Evolutionary conservation across 2,329 filamentous ascomycete genomes (phyloP).

Genomic region (Basipetospora chlamydospora): DNA sequence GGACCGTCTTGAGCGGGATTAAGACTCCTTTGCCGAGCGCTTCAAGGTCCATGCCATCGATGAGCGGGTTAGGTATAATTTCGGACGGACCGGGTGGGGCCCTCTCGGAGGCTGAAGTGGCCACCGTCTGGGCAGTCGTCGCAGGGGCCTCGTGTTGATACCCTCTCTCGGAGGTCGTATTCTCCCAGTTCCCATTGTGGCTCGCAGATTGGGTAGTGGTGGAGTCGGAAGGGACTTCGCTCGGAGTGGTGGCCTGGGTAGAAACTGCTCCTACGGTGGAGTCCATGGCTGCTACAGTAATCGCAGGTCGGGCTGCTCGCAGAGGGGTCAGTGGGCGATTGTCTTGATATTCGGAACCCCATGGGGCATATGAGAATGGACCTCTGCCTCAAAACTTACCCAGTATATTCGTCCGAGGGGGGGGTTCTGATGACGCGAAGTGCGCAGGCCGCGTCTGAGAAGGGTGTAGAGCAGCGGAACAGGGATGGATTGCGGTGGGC

Average conservation of each 20-base stretch:
- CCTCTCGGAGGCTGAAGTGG: neutral
- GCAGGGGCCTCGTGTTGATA: constrained; percentile 3
- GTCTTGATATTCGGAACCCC: too few species aligned
- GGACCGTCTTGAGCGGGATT: constrained; percentile 48
- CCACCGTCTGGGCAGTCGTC: neutral
- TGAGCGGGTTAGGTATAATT: constrained; percentile 20
- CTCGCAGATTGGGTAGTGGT: neutral
- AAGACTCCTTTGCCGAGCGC: constrained; percentile 33
- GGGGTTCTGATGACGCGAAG: too few species aligned
- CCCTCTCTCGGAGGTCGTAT: too few species aligned
- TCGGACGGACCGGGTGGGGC: constrained; percentile 8
- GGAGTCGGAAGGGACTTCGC: neutral
- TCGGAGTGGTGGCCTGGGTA: neutral
- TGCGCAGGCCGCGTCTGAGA: too few species aligned
- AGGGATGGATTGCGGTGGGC: too few species aligned
- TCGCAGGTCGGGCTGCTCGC: neutral
- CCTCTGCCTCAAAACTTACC: too few species aligned
- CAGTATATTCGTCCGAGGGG: neutral
- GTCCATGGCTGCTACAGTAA: constrained; percentile 1
- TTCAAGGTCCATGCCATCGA: constrained; percentile 19
- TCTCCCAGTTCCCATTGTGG: too few species aligned
- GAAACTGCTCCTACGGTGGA: constrained; percentile 1
- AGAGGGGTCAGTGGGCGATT: too few species aligned
- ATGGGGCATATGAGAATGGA: too few species aligned
- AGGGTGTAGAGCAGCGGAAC: too few species aligned